phyloP scores from a whole-genome alignment of 2,329 filamentous ascomycete species.

The Hymenoscyphus fructigenus region DNA sequence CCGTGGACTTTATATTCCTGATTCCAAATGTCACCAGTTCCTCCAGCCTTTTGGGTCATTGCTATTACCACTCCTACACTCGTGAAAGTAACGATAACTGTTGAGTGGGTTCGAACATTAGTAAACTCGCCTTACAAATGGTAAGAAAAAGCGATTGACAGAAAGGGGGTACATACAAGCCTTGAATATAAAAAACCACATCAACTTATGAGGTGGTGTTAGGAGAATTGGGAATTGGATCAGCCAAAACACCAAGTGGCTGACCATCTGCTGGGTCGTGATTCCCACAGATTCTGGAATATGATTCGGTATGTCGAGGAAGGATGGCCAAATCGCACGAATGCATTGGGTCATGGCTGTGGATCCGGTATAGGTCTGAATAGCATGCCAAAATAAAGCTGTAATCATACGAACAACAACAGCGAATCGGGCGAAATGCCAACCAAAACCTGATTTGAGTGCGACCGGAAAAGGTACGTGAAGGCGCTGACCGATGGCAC shows the following conservation, averaged over 20 bases:
- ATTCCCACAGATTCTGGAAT: constrained; percentile 51
- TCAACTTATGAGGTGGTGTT: constrained; percentile 48
- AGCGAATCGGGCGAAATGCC: constrained; percentile 41
- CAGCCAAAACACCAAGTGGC: constrained; percentile 47
- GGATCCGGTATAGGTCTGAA: constrained; percentile 33
- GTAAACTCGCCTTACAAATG: background rate
- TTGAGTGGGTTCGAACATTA: background rate
- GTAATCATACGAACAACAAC: constrained; percentile 41
- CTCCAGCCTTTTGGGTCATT: constrained; percentile 29
- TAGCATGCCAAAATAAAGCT: constrained; percentile 35
- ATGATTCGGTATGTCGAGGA: constrained; percentile 49
- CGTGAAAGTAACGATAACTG: constrained; percentile 26
- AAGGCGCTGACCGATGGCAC: constrained; percentile 46
- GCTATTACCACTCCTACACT: constrained; percentile 28
- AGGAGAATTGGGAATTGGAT: constrained; percentile 43
- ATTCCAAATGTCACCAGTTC: constrained; percentile 29
- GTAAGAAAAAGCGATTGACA: background rate
- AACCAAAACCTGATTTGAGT: constrained; percentile 45
- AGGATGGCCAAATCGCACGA: constrained; percentile 53
- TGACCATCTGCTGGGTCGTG: constrained; percentile 54
- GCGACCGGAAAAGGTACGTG: constrained; percentile 48
- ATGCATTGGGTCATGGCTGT: constrained; percentile 44
- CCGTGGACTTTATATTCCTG: constrained; percentile 28
- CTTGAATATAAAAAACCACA: constrained; percentile 54
- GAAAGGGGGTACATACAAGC: constrained; percentile 27